A percentile compares a stretch with the other conserved stretches of the same genome.
phyloP scores from a whole-genome alignment of 345 rosid species.

The Euphorbia tirucalli region DNA sequence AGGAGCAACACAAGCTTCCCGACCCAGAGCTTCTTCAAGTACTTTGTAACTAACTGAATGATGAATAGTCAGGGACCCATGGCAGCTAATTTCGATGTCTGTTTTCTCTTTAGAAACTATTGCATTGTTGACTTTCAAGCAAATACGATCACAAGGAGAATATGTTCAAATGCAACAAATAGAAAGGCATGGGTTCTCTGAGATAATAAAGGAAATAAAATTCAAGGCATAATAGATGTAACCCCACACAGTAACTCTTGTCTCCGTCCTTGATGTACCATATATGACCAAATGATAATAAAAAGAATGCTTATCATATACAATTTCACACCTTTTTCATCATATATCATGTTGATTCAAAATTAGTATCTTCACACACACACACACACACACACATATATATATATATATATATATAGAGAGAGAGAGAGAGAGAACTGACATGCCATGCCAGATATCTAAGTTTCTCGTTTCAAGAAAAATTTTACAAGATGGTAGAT shows the following conservation, averaged over 20 bases:
- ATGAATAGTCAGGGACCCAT: neutral
- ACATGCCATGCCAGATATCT: neutral
- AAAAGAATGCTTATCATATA: neutral
- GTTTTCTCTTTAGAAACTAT: neutral
- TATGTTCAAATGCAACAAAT: neutral
- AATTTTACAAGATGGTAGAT: neutral
- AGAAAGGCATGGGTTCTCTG: neutral
- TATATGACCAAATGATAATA: neutral
- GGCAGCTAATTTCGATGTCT: neutral
- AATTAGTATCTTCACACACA: neutral
- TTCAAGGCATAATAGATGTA: neutral
- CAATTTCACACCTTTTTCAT: neutral
- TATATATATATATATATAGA: too few species aligned
- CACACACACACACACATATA: too few species aligned
- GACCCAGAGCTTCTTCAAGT: neutral
- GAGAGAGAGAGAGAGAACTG: neutral
- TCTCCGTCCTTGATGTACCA: neutral
- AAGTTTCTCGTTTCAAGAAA: neutral
- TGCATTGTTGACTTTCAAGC: neutral
- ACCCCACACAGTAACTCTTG: neutral
- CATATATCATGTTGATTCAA: neutral
- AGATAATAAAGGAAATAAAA: neutral
- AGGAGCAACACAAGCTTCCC: neutral
- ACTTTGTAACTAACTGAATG: neutral
- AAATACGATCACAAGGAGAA: neutral